These are phyloP conservation scores for Trypanosoma vivax DNA, from an alignment of 208 protist species.

Conservation along the genomic window DNA sequence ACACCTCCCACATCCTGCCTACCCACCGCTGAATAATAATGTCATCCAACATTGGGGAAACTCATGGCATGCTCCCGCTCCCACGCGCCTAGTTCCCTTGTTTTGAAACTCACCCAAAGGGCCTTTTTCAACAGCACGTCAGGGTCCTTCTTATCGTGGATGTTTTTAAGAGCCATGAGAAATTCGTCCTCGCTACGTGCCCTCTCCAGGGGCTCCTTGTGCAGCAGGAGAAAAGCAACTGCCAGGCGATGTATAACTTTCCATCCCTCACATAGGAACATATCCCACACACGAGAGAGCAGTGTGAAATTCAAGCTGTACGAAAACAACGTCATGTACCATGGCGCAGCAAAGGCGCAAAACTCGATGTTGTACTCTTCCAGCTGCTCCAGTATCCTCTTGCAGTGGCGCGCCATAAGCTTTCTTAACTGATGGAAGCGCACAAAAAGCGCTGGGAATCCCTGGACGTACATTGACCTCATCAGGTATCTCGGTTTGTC, in stretches of 20 bases:
- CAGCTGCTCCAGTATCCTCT: conserved; percentile 26
- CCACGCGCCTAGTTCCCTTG: conserved; percentile 22
- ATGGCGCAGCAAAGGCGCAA: conserved; percentile 71
- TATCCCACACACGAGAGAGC: conserved; percentile 84
- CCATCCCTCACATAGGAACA: conserved; percentile 91
- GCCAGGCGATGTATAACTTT: conserved; percentile 85
- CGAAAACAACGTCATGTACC: conserved; percentile 85
- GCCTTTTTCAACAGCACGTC: conserved; percentile 40
- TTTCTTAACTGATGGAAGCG: conserved; percentile 59
- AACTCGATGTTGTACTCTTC: conserved; percentile 26
- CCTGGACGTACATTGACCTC: conserved; percentile 49
- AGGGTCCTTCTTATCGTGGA: conserved; percentile 60
- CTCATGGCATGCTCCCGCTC: conserved; percentile 1
- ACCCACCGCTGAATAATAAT: background rate
- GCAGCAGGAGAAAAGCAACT: conserved; percentile 64
- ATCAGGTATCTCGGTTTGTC: conserved; percentile 54
- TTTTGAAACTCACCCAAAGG: conserved; percentile 71
- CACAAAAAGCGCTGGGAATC: conserved; percentile 71
- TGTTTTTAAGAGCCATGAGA: conserved; percentile 46
- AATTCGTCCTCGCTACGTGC: conserved; percentile 41
- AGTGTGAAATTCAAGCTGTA: conserved; percentile 79
- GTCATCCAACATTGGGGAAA: background rate
- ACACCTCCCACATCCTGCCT: too few relatives aligned
- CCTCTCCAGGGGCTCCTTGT: conserved; percentile 34
- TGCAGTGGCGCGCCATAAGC: conserved; percentile 46